Percentiles rank a stretch among this genome's conserved stretches.
These are phyloP conservation scores for Aspergillus bridgeri DNA, from an alignment of 495 filamentous ascomycete species.

Conservation along the genomic window DNA sequence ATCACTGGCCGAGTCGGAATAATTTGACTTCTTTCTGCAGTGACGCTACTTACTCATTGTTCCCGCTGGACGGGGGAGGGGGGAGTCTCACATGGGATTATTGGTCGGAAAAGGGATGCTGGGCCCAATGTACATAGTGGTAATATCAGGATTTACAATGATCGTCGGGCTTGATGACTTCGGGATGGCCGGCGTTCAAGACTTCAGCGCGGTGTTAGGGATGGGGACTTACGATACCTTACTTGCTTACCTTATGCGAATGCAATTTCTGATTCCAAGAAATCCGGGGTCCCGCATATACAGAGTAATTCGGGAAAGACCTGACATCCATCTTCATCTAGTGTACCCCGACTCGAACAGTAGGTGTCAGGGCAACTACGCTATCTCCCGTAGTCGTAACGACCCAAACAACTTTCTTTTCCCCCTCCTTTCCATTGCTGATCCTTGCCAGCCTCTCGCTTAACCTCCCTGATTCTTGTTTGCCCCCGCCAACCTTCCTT, in stretches of 20 bases:
- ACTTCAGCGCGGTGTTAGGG: background rate
- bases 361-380: no score
- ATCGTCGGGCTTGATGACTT: background rate
- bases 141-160: background rate
- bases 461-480: background rate
- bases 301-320: no score
- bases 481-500: background rate
- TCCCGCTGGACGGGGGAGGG: background rate
- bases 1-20: background rate
- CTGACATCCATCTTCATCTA: no score
- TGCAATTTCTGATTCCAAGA: background rate
- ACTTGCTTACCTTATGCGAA: background rate
- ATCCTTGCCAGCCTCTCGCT: conserved; percentile 1
- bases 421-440: background rate
- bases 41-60: background rate
- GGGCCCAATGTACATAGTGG: background rate
- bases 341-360: no score
- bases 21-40: background rate
- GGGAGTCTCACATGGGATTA: background rate
- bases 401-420: background rate
- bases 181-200: background rate
- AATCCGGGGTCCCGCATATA: no score
- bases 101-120: background rate
- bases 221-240: background rate
- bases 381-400: no score